Percentiles rank a stretch among this genome's conserved stretches.
These are phyloP conservation scores for Citrus reticulata DNA, from an alignment of 345 rosid genomes.

Conservation along the genomic window DNA sequence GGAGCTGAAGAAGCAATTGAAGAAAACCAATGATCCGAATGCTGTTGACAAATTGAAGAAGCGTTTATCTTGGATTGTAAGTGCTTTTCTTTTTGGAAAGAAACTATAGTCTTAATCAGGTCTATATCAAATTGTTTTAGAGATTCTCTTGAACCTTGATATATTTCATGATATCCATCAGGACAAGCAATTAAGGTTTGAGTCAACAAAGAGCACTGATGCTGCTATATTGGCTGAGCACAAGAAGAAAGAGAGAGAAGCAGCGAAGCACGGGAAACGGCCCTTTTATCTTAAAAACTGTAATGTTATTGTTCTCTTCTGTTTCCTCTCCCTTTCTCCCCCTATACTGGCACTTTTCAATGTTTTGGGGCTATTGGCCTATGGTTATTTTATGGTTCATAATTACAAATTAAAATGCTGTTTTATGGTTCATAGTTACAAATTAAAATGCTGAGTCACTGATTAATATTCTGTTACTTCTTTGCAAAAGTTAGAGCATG, in stretches of 20 bases:
- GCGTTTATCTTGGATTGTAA: conserved; percentile 57
- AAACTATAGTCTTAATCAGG: not conserved
- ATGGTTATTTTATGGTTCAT: not conserved
- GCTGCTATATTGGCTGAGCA: conserved; percentile 63
- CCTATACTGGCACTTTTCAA: not conserved
- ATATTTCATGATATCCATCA: conserved; percentile 13
- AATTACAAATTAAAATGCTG: not conserved
- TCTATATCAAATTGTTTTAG: not conserved
- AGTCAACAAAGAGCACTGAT: conserved; percentile 41
- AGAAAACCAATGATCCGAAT: conserved; percentile 35
- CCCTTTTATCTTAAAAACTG: conserved; percentile 91
- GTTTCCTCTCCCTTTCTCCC: not conserved
- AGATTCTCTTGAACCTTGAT: not conserved
- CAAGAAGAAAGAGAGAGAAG: conserved; percentile 86
- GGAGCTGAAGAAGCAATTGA: conserved; percentile 47
- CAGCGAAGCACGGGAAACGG: conserved; percentile 73
- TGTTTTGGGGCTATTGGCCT: not conserved
- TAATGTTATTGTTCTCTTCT: conserved; percentile 16
- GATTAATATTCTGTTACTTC: not conserved
- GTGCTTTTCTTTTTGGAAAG: conserved; percentile 21
- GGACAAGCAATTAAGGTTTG: conserved; percentile 68
- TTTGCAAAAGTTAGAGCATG: not conserved
- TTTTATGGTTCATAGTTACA: not conserved
- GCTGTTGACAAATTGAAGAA: conserved; percentile 36
- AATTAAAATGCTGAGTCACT: not conserved